Evolutionary conservation across 768 basidiomycete genomes (phyloP), one percentile per base, ranked within the genome.

Genomic region (Auriculariales sp.): DNA sequence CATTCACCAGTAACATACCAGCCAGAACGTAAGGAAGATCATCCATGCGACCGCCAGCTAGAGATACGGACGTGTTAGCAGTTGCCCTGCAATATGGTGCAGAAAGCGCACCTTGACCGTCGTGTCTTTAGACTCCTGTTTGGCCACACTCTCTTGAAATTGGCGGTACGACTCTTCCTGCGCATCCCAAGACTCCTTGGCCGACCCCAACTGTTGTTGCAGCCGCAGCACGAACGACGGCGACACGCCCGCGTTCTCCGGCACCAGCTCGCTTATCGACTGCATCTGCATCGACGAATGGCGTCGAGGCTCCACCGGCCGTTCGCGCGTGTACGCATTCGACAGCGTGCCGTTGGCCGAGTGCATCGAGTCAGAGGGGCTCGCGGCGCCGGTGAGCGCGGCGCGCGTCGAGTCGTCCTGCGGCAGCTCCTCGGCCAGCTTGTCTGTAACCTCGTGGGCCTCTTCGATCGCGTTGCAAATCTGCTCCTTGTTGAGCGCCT

Each of bases 21-120:
- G 67, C 88, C 88, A 91, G 66, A 91, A 91, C n/a, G 72, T 55
- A 19, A 86, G 58, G 64, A 90, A 89, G 28, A 83, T 55, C 0
- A 60, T 46, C 66, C 76, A 75, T 0, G 80, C 78, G 17, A 84
- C 62, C 2, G 57, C 42, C 28, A 72, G 59, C 69, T 71, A 49
- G 9, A 0, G 50, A 25, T 31, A 25, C 12, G 5, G 9, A 17
- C 28, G 3, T 14, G 25, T 49, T n/a, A 49, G 28, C 24, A 51
- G 22, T 17, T 11, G 12, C 25, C n/a, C 36, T 27, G 15, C 33
- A 6, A 28, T 3, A 29, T 32, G 29, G 14, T 17, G 28, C n/a
- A 50, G 5, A 36, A 3, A 22, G 15, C 57, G 49, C 39, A 83
- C 69, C 56, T 86, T 78, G 5, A 69, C 63, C 33, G 66, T 67